Conservation (phyloP, 352 stramenopile genomes). For the Phytophthora tubulina region DNA sequence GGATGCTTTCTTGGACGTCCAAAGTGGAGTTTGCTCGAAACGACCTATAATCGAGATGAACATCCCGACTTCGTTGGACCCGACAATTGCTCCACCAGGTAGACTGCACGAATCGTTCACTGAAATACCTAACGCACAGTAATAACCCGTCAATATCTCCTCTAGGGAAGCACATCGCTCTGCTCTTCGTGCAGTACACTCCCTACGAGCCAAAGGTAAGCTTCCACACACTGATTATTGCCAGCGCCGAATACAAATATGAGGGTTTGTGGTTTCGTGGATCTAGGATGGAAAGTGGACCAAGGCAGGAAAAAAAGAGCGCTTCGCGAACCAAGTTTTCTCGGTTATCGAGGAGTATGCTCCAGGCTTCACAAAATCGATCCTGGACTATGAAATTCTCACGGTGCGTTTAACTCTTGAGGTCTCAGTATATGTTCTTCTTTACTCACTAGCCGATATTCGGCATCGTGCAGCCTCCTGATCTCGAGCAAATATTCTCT, state of each 20-base stretch:
- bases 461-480: conserved; percentile 62
- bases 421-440: background rate
- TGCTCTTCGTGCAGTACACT: conserved; percentile 94
- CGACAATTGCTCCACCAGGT: conserved; percentile 79
- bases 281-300: conserved; percentile 81
- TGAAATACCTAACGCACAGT: background rate
- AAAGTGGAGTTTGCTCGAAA: conserved; percentile 70
- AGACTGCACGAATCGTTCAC: background rate
- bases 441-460: background rate
- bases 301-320: conserved; percentile 76
- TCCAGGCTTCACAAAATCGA: conserved; percentile 84
- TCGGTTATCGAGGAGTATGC: conserved; percentile 89
- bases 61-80: conserved; percentile 88
- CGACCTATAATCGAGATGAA: conserved; percentile 94
- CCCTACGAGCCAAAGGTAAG: conserved; percentile 85
- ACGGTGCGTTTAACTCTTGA: conserved; percentile 49
- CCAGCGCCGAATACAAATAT: background rate
- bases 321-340: conserved; percentile 87
- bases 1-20: conserved; percentile 85
- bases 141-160: background rate
- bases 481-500: conserved; percentile 91
- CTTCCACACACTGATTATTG: background rate
- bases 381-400: conserved; percentile 90
- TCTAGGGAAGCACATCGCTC: conserved; percentile 88
- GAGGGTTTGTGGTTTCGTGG: background rate